A percentile compares a stretch with the other conserved stretches of the same genome.
phyloP scores from a whole-genome alignment of 106 monocot genomes.

The Gastrodia elata region DNA sequence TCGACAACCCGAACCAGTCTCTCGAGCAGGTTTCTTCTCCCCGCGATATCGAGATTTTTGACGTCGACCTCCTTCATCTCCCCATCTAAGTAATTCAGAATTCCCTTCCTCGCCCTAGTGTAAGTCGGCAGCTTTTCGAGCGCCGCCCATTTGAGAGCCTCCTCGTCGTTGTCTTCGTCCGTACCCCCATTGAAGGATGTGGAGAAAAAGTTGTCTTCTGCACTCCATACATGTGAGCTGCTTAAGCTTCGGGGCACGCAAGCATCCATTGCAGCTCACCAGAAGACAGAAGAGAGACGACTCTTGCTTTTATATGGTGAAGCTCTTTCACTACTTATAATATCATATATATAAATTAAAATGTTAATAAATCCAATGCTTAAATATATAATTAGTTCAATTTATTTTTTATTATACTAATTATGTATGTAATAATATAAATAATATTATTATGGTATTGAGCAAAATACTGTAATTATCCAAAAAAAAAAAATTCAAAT shows the following conservation, averaged over 20 bases:
- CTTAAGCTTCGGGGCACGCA: background rate
- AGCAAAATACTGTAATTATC: too few species aligned
- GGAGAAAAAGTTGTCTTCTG: constrained; percentile 17
- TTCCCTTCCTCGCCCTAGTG: constrained; percentile 21
- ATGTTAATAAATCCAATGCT: too few species aligned
- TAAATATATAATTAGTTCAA: too few species aligned
- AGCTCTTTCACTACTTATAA: too few species aligned
- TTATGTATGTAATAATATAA: too few species aligned
- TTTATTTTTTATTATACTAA: too few species aligned
- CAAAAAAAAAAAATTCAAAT: too few species aligned
- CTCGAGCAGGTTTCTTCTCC: constrained; percentile 37
- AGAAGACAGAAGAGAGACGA: too few species aligned
- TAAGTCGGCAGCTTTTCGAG: constrained; percentile 58
- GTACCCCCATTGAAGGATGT: constrained; percentile 22
- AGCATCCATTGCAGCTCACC: too few species aligned
- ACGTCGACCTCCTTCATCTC: constrained; percentile 45
- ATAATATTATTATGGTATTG: too few species aligned
- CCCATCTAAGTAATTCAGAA: constrained; percentile 13
- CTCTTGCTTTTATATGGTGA: too few species aligned
- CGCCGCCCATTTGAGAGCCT: constrained; percentile 52
- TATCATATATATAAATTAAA: too few species aligned
- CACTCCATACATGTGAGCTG: constrained; percentile 5
- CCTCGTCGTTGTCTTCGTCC: constrained; percentile 42
- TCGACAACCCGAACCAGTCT: constrained; percentile 44
- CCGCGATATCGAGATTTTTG: constrained; percentile 19